Evolutionary conservation across 2,329 filamentous ascomycete genomes (phyloP).

Genomic region (Coniella lustricola): DNA sequence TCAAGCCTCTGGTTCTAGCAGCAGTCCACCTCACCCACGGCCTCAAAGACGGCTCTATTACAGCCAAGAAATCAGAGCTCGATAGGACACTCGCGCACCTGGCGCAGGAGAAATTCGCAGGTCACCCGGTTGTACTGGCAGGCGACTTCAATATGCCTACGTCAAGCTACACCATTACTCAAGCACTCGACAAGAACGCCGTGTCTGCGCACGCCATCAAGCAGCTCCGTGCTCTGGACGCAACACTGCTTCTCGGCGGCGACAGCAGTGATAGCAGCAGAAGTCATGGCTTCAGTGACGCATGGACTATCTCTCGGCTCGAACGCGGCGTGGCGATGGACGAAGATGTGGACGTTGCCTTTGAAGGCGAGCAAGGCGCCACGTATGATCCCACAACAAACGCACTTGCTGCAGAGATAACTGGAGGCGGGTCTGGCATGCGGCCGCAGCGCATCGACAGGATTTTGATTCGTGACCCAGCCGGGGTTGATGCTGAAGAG

Average conservation of each 20-base stretch:
- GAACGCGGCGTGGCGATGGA: constrained; percentile 36
- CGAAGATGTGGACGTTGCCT: constrained; percentile 25
- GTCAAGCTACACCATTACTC: constrained; percentile 47
- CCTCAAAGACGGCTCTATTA: constrained; percentile 50
- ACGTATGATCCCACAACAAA: constrained; percentile 58
- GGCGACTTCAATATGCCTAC: constrained; percentile 61
- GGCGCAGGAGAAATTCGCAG: constrained; percentile 27
- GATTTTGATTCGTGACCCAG: constrained; percentile 41
- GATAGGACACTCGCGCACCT: constrained; percentile 43
- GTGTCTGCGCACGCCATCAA: constrained; percentile 43
- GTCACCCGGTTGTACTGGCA: constrained; percentile 47
- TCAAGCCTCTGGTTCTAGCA: constrained; percentile 41
- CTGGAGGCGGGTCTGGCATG: constrained; percentile 39
- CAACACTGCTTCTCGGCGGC: constrained; percentile 29
- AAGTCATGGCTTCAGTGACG: constrained; percentile 39
- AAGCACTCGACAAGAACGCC: constrained; percentile 42
- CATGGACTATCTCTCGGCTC: constrained; percentile 41
- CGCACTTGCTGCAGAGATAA: constrained; percentile 43
- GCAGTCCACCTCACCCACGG: constrained; percentile 57
- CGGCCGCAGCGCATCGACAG: constrained; percentile 61
- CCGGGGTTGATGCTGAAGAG: constrained; percentile 14
- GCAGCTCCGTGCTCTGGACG: constrained; percentile 39
- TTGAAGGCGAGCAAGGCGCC: constrained; percentile 55
- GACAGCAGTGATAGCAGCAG: no score
- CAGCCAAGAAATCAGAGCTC: constrained; percentile 50